Base-by-base conservation (phyloP, 352 stramenopile species). In the Lagenidium sp. region DNA sequence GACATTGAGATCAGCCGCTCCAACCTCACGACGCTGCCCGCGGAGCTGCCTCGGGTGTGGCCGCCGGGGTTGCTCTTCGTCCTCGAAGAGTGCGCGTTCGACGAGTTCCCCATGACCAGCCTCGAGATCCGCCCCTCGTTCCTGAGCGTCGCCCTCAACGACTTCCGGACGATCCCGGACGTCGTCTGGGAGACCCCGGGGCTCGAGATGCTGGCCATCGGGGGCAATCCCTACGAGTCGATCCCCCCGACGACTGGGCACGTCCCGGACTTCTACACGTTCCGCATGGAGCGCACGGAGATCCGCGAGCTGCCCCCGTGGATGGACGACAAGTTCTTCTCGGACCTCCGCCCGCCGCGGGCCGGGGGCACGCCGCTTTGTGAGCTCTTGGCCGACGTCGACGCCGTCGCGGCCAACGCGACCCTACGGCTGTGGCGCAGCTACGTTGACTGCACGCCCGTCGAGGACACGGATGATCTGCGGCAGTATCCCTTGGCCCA, bases 351-450 rank as follows among this genome's bases (percentile, higher is more conserved):
- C n/a, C n/a, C n/a, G n/a, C n/a, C n/a, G 21, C 16, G 16, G 15
- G 38, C 38, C 15, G 38, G 38, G 8, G 20, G 11, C 11, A 44
- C 38, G 4, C 38, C 38, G 24, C n/a, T 44, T 4, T 44, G 38
- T 32, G 8, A 21, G 20, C 20, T 26, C 6, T 13, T 16, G 36
- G 19, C 13, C 12, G 28, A 25, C 15, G n/a, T 20, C 12, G n/a
- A 21, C 15, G 28, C 18, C 12, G 19, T 13, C 15, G 19, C 5
- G 8, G 19, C 12, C 4, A 22, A 15, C 13, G 10, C 28, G 28
- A 8, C 28, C 8, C 15, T 32, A n/a, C n/a, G 28, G 28, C 8
- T 32, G 8, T 24, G 36, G 13, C 13, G 16, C 7, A 7, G 20
- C 12, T 25, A 41, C 20, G 36, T 24, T 21, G n/a, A 41, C 20